Percentiles rank a stretch among this genome's conserved stretches.
Conservation (phyloP, 805 yeast species). For the Saccharomycopsis fibuligera region DNA sequence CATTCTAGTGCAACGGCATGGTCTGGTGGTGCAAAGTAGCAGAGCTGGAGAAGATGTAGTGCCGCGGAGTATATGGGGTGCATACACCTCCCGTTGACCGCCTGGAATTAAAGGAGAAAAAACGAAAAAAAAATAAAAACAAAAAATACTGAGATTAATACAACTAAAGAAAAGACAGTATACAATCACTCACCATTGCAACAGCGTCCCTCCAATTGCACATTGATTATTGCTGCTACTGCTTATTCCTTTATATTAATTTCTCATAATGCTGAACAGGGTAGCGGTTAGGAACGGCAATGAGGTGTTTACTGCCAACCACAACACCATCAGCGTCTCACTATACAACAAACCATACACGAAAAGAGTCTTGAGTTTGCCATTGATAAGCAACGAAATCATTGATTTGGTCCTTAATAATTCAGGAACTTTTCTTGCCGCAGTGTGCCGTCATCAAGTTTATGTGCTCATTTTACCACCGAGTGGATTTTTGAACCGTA, state of each 20-base stretch:
- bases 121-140: too few species aligned
- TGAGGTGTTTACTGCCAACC: conserved; percentile 31
- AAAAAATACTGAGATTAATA: too few species aligned
- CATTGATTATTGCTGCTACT: neutral
- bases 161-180: too few species aligned
- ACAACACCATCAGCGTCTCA: conserved; percentile 20
- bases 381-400: conserved; percentile 29
- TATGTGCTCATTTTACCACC: conserved; percentile 31
- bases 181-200: too few species aligned
- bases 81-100: too few species aligned
- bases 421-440: conserved; percentile 38
- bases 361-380: conserved; percentile 25
- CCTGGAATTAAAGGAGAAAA: too few species aligned
- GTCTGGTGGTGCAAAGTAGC: too few species aligned
- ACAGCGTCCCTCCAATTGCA: too few species aligned
- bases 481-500: conserved; percentile 4
- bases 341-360: neutral
- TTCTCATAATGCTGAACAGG: conserved; percentile 1
- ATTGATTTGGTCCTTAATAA: conserved; percentile 33
- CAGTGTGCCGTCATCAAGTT: conserved; percentile 30
- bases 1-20: too few species aligned
- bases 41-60: too few species aligned
- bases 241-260: neutral
- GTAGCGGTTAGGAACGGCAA: conserved; percentile 1
- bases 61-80: too few species aligned